phyloP scores from a whole-genome alignment of 169 alveolate genomes.

The Cryptosporidium bovis region DNA sequence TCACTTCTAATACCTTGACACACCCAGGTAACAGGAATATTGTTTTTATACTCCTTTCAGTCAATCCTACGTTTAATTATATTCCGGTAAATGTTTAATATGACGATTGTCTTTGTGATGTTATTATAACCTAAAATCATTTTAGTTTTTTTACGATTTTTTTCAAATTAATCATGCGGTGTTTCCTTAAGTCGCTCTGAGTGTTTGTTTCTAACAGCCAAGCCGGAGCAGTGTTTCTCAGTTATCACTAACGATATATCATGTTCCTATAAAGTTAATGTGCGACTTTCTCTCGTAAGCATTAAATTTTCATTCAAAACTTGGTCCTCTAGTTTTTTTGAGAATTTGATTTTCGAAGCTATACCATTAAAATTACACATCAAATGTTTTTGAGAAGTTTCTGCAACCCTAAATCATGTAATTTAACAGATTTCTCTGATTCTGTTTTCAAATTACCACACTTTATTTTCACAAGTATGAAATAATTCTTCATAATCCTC shows the following conservation, averaged over 20 bases:
- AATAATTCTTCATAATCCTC: conserved; percentile 75
- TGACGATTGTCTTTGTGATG: too few relatives aligned
- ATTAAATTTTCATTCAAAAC: conserved; percentile 6
- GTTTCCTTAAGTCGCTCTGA: too few relatives aligned
- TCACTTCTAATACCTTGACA: too few relatives aligned
- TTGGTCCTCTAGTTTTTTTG: conserved; percentile 47
- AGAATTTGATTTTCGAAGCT: conserved; percentile 31
- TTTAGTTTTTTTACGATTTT: too few relatives aligned
- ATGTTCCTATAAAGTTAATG: background rate
- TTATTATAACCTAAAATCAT: too few relatives aligned
- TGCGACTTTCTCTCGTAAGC: too few relatives aligned
- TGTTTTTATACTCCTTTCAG: too few relatives aligned
- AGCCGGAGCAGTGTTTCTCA: background rate
- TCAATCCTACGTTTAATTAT: too few relatives aligned
- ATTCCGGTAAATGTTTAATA: too few relatives aligned
- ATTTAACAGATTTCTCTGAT: conserved; percentile 79
- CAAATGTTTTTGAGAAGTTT: conserved; percentile 74
- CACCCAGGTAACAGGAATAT: too few relatives aligned
- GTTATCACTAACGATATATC: background rate
- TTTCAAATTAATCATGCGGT: too few relatives aligned
- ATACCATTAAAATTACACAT: conserved; percentile 75
- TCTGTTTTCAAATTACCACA: conserved; percentile 76
- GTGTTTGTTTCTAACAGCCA: background rate
- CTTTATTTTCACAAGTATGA: conserved; percentile 74
- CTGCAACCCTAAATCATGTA: conserved; percentile 76